phyloP scores from a whole-genome alignment of 345 rosid species.

The Hevea brasiliensis region DNA sequence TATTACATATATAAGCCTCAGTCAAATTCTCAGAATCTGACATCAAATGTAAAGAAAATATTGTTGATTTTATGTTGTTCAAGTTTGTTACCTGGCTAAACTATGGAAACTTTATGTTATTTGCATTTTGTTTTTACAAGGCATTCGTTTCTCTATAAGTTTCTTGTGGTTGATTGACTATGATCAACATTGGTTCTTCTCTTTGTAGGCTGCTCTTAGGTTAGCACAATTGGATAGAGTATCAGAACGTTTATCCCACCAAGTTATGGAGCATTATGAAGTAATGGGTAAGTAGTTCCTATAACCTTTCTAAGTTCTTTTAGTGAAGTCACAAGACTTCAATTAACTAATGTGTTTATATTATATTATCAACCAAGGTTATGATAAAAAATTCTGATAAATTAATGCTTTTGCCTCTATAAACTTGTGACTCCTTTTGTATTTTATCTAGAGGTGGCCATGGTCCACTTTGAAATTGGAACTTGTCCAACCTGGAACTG shows the following conservation, averaged over 20 bases:
- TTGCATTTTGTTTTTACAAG: not conserved
- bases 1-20: no score
- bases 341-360: not conserved
- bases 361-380: not conserved
- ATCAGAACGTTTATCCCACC: constrained; percentile 67
- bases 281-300: constrained; percentile 84
- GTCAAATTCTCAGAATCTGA: not conserved
- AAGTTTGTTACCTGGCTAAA: not conserved
- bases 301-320: not conserved
- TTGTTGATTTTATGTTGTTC: not conserved
- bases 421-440: not conserved
- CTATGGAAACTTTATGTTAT: not conserved
- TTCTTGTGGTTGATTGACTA: constrained; percentile 13
- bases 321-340: not conserved
- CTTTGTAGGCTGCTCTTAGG: constrained; percentile 77
- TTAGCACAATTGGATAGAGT: constrained; percentile 86
- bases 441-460: not conserved
- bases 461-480: no score
- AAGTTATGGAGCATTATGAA: constrained; percentile 97
- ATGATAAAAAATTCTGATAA: not conserved
- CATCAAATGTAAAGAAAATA: not conserved
- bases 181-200: constrained; percentile 14
- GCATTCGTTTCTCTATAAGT: constrained; percentile 7
- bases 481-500: no score
- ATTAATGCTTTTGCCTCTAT: not conserved